Base-by-base conservation (phyloP, 305 asterid genomes). In the Solanum hybrid region DNA sequence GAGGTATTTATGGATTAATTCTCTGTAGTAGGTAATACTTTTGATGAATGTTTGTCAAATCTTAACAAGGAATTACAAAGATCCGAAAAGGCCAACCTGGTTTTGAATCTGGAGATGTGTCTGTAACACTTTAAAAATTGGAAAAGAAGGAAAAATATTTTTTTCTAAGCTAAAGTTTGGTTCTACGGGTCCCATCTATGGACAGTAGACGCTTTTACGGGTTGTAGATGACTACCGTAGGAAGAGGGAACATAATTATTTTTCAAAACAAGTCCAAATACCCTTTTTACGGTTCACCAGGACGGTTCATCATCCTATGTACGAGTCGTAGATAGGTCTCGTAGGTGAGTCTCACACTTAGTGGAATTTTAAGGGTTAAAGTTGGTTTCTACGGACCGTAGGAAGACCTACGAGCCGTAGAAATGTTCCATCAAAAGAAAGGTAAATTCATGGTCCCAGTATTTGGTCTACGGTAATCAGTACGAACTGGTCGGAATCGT, bases 161-260 rank as follows among this genome's bases (percentile, higher is more conserved):
- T 51, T 51, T 20, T 22, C 27, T 22, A 0, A 4, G 5, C 26
- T 61, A 3, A 22, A 22, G 27, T 61, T 3, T 61, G 12, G 0
- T 22, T 61, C 11, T 61, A 61, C 2, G 5, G 26, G 27, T 61
- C 11, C 26, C 12, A 61, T 7, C 26, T 61, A 61, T 9, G 24
- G 26, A 61, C 5, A 0, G 1, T 61, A 8, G 27, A 61, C 0
- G 12, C 12, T 61, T 61, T 1, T 61, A 61, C 12, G 2, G 11
- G 12, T 0, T 0, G 2, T 61, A 61, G 5, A 7, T 22, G 12
- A 0, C 2, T 2, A 61, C 5, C 3, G 11, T 61, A 20, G 26
- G 11, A 61, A 20, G 11, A 20, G 10, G 26, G 5, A 20, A 22
- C 4, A 61, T 61, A 61, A 61, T 61, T 7, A 20, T 22, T 61